phyloP scores from a whole-genome alignment of 805 yeast species.

The Komagataella phaffii region DNA sequence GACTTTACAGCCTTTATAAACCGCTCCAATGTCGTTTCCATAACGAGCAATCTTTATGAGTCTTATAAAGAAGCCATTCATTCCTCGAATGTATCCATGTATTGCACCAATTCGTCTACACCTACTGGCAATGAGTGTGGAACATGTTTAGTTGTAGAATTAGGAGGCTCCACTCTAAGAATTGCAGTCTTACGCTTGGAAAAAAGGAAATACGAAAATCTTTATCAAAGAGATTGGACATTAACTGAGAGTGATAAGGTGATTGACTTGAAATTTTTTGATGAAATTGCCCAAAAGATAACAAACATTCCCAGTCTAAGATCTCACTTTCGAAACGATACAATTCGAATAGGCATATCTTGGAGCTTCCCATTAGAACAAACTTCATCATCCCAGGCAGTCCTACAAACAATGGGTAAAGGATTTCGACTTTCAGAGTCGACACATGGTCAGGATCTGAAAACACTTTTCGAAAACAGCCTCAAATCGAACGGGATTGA shows the following conservation, averaged over 20 bases:
- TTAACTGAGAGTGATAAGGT: slow-evolving; percentile 23
- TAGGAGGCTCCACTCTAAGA: slow-evolving; percentile 45
- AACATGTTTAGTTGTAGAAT: slow-evolving; percentile 29
- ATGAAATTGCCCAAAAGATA: slow-evolving; percentile 23
- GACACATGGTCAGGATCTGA: slow-evolving; percentile 25
- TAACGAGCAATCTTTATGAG: not conserved
- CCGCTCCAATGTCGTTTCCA: not conserved
- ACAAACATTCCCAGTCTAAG: slow-evolving; percentile 12
- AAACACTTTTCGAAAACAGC: slow-evolving; percentile 22
- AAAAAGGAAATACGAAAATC: slow-evolving; percentile 9
- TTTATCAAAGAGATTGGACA: slow-evolving; percentile 14
- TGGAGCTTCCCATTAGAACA: slow-evolving; percentile 45
- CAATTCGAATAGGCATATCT: slow-evolving; percentile 30
- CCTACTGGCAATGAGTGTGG: slow-evolving; percentile 10
- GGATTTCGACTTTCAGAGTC: slow-evolving; percentile 38
- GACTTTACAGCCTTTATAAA: not conserved
- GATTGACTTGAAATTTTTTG: slow-evolving; percentile 28
- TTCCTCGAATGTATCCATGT: slow-evolving; percentile 5
- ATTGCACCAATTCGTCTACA: slow-evolving; percentile 2
- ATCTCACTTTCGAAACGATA: slow-evolving; percentile 2
- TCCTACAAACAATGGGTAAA: slow-evolving; percentile 42
- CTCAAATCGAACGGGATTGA: slow-evolving; percentile 14
- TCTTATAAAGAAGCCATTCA: slow-evolving; percentile 2
- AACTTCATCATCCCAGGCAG: slow-evolving; percentile 26
- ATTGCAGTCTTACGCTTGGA: slow-evolving; percentile 14